Conservation (phyloP, 148 eudicot genomes). For the Chenopodium berlandieri region DNA sequence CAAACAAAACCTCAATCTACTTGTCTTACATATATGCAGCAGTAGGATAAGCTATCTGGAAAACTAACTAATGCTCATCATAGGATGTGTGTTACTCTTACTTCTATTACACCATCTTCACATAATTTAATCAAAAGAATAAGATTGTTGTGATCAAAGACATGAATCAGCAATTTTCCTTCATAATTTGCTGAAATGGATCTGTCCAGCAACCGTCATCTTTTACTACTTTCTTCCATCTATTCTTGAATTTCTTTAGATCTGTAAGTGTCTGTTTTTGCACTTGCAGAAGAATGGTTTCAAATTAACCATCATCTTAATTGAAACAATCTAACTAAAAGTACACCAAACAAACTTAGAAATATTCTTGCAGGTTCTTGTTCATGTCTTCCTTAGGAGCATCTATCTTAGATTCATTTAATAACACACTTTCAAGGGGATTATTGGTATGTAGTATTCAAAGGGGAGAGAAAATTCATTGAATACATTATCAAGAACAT, state of each 20-base stretch:
- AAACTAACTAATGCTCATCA: neutral
- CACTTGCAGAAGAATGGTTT: slow-evolving; percentile 42
- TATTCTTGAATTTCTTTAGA: slow-evolving; percentile 47
- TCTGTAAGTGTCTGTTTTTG: slow-evolving; percentile 43
- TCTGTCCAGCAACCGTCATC: slow-evolving; percentile 56
- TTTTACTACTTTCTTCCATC: slow-evolving; percentile 57
- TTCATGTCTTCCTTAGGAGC: no score
- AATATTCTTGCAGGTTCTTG: neutral
- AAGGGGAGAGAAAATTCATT: no score
- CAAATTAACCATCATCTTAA: neutral
- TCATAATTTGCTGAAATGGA: slow-evolving; percentile 39
- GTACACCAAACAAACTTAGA: neutral
- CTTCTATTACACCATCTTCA: slow-evolving; percentile 11
- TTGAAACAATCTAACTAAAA: neutral
- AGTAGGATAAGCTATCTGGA: slow-evolving; percentile 3
- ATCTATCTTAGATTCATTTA: no score
- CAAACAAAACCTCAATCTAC: slow-evolving; percentile 6
- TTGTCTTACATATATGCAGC: slow-evolving; percentile 10
- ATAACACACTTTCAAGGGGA: no score
- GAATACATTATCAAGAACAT: no score
- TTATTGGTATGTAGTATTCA: no score
- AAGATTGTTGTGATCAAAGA: neutral
- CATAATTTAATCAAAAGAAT: slow-evolving; percentile 7
- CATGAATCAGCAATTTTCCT: neutral
- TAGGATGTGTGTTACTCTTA: neutral